These are phyloP conservation scores for Flaveria brownii DNA, from an alignment of 129 eudicot species.

Conservation along the genomic window DNA sequence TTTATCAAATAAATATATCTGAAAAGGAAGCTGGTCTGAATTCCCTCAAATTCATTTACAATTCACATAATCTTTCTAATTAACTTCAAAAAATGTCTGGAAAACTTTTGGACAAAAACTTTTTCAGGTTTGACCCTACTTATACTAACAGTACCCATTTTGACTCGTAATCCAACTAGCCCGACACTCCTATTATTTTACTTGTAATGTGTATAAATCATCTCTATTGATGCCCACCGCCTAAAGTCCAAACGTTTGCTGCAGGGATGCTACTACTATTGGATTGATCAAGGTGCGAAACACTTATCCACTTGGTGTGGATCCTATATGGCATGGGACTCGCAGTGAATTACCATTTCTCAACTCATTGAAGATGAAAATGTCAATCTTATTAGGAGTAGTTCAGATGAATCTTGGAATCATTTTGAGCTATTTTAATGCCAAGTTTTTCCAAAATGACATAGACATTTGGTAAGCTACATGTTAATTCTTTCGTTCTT, in stretches of 20 bases:
- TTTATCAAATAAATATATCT: background rate
- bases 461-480: slow-evolving; percentile 63
- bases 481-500: background rate
- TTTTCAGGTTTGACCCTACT: too few relatives aligned
- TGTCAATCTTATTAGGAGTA: slow-evolving; percentile 88
- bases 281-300: slow-evolving; percentile 76
- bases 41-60: background rate
- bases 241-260: slow-evolving; percentile 11
- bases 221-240: background rate
- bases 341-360: slow-evolving; percentile 95
- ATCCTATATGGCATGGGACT: slow-evolving; percentile 89
- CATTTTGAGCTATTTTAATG: slow-evolving; percentile 73
- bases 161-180: background rate
- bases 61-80: background rate
- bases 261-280: slow-evolving; percentile 72
- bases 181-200: background rate
- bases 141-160: background rate
- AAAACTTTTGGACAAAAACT: background rate
- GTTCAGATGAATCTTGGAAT: slow-evolving; percentile 95
- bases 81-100: background rate
- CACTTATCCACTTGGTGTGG: slow-evolving; percentile 90
- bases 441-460: slow-evolving; percentile 69
- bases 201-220: background rate
- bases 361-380: slow-evolving; percentile 92
- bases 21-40: background rate